phyloP scores from a whole-genome alignment of 1,284 basidiomycete species.

The Termitomyces sp. region DNA sequence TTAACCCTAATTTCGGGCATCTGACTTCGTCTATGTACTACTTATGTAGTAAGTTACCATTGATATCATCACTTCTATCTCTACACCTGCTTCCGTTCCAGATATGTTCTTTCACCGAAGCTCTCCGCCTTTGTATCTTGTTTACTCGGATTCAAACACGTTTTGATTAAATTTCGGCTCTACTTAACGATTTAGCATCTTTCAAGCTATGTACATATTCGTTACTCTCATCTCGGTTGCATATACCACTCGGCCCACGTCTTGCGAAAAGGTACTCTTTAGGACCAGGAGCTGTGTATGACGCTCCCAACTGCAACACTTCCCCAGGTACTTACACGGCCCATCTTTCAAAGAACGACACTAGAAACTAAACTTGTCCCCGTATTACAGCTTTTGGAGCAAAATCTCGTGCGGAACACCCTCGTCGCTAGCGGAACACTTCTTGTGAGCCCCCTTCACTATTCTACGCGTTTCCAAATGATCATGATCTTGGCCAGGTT shows the following conservation, averaged over 20 bases:
- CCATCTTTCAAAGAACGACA: background rate
- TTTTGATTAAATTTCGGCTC: constrained; percentile 4
- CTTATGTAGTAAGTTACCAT: background rate
- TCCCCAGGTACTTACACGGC: background rate
- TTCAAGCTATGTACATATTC: background rate
- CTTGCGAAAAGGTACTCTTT: background rate
- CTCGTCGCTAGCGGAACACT: constrained; percentile 11
- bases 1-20: background rate
- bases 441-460: constrained; percentile 1
- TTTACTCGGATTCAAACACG: constrained; percentile 8
- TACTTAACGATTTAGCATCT: background rate
- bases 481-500: constrained; percentile 18
- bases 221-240: background rate
- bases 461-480: background rate
- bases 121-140: background rate
- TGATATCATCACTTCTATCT: background rate
- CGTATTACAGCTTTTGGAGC: constrained; percentile 7
- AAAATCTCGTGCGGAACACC: constrained; percentile 8
- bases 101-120: background rate
- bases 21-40: background rate
- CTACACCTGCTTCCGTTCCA: background rate
- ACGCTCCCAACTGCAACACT: background rate
- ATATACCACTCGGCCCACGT: background rate
- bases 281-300: constrained; percentile 1
- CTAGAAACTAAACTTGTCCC: background rate